These are phyloP conservation scores for Thraustochytrium striatum DNA, from an alignment of 352 stramenopile species.

Conservation along the genomic window DNA sequence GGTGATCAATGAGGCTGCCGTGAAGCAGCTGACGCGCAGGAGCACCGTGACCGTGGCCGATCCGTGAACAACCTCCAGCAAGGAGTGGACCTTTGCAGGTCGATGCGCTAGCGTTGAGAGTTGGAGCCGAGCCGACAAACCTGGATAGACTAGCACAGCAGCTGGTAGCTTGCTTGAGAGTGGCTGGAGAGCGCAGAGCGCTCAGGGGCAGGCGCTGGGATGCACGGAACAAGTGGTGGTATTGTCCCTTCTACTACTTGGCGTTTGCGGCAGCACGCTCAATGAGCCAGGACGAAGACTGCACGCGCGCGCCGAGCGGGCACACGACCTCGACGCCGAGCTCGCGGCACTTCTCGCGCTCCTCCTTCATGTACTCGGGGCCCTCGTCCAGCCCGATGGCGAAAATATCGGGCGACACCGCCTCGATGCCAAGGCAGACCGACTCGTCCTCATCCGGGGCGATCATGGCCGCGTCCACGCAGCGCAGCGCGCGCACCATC, in stretches of 20 bases:
- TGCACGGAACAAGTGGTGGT: no score
- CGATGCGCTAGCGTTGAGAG: not conserved
- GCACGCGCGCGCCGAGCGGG: conserved; percentile 39
- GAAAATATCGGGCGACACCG: conserved; percentile 40
- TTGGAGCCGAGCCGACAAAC: no score
- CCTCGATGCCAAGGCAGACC: conserved; percentile 19
- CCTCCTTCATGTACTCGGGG: conserved; percentile 50
- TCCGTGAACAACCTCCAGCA: not conserved
- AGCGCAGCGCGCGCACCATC: conserved; percentile 41
- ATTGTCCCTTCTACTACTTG: not conserved
- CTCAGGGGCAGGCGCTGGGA: no score
- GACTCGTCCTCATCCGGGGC: conserved; percentile 18
- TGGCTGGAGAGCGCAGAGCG: no score
- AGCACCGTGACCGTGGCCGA: no score
- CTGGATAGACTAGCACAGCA: no score
- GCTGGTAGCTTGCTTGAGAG: no score
- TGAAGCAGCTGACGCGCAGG: no score
- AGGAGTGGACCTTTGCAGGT: not conserved
- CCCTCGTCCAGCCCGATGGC: conserved; percentile 47
- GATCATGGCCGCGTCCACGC: conserved; percentile 42
- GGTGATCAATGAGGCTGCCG: conserved; percentile 25
- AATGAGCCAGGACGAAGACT: conserved; percentile 39
- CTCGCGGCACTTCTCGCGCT: conserved; percentile 23
- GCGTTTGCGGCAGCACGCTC: conserved; percentile 6
- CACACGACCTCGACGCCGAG: conserved; percentile 40